phyloP scores from a whole-genome alignment of 2,329 filamentous ascomycete genomes.

The Dactylellina sp. region DNA sequence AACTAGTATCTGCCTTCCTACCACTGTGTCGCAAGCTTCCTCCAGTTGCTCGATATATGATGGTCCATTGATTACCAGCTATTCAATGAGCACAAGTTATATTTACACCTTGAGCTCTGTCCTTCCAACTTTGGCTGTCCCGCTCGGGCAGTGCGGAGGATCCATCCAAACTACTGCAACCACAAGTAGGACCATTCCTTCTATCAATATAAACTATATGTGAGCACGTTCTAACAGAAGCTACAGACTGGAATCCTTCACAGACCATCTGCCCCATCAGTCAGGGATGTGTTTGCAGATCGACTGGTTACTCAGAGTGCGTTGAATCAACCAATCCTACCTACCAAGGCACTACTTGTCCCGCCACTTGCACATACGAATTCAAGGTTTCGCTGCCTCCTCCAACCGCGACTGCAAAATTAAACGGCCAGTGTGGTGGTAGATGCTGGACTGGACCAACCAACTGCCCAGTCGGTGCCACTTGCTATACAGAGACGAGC shows the following conservation, averaged over 20 bases:
- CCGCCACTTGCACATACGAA: constrained; percentile 28
- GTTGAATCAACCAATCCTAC: constrained; percentile 1
- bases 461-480: constrained; percentile 31
- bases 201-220: background rate
- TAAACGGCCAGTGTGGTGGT: constrained; percentile 35
- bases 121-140: constrained; percentile 4
- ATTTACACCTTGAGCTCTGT: constrained; percentile 9
- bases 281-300: constrained; percentile 28
- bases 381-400: constrained; percentile 28
- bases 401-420: constrained; percentile 25
- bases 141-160: constrained; percentile 43
- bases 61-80: constrained; percentile 14
- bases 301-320: constrained; percentile 12
- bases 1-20: constrained; percentile 44
- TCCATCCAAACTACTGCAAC: constrained; percentile 3
- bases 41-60: constrained; percentile 7
- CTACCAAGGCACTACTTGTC: constrained; percentile 21
- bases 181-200: constrained; percentile 13
- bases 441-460: constrained; percentile 42
- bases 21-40: background rate
- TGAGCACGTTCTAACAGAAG: background rate
- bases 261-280: constrained; percentile 14
- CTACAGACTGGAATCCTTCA: constrained; percentile 25
- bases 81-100: background rate
- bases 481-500: constrained; percentile 29